Conservation (phyloP, 2,329 filamentous ascomycete species). For the Ceratocystis colombiana region DNA sequence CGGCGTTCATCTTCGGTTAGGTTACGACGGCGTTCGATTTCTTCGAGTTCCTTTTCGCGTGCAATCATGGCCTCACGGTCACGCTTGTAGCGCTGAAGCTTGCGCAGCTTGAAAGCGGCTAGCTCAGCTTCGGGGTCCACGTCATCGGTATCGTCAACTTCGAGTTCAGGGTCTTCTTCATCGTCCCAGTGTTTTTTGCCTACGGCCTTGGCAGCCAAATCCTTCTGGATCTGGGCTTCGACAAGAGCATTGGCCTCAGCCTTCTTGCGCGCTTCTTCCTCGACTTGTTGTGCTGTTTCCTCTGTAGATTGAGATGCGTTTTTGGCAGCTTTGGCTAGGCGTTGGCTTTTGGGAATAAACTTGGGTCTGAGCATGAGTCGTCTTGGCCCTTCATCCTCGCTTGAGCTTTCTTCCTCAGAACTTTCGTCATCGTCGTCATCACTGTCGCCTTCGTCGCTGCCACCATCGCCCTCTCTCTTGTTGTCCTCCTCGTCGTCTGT, state of each 20-base stretch:
- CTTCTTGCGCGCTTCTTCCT: constrained; percentile 55
- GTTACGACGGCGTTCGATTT: constrained; percentile 78
- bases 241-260: constrained; percentile 69
- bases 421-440: constrained; percentile 34
- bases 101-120: constrained; percentile 87
- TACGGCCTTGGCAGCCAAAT: constrained; percentile 61
- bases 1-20: constrained; percentile 77
- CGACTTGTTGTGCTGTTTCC: constrained; percentile 34
- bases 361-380: constrained; percentile 52
- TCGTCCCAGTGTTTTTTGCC: constrained; percentile 84
- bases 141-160: constrained; percentile 82
- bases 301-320: constrained; percentile 24
- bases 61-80: constrained; percentile 76
- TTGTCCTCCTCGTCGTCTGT: constrained; percentile 42
- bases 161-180: constrained; percentile 54
- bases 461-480: constrained; percentile 30
- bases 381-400: constrained; percentile 49
- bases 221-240: constrained; percentile 77
- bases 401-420: constrained; percentile 38
- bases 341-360: constrained; percentile 51
- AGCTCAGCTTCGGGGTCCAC: constrained; percentile 78
- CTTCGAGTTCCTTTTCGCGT: constrained; percentile 73
- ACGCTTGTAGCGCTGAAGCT: constrained; percentile 78
- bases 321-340: constrained; percentile 32
- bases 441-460: constrained; percentile 36